phyloP scores from a whole-genome alignment of 768 basidiomycete species.

The Boletus vinaceobasis region DNA sequence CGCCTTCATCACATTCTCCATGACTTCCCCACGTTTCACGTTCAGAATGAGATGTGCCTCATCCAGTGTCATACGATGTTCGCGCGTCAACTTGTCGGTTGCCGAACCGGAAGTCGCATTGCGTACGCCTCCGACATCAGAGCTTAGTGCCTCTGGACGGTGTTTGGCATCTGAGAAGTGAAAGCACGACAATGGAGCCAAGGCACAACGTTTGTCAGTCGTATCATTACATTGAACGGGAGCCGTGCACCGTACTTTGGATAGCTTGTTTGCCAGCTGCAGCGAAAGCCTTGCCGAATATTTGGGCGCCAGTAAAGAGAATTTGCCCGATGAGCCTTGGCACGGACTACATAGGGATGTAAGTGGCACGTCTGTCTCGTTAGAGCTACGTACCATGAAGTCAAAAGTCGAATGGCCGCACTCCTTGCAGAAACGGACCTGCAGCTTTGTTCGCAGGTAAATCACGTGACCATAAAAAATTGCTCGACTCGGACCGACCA shows the following conservation, averaged over 20 bases:
- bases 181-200: background rate
- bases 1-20: slow-evolving; percentile 75
- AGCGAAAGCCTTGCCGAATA: slow-evolving; percentile 86
- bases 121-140: slow-evolving; percentile 70
- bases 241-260: slow-evolving; percentile 63
- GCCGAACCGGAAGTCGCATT: slow-evolving; percentile 70
- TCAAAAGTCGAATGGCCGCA: slow-evolving; percentile 1
- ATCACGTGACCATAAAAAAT: slow-evolving; percentile 24
- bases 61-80: slow-evolving; percentile 90
- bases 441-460: background rate
- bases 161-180: slow-evolving; percentile 73
- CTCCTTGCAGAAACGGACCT: background rate
- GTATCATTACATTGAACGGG: background rate
- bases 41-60: slow-evolving; percentile 95
- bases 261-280: slow-evolving; percentile 91
- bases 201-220: background rate
- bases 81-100: slow-evolving; percentile 78
- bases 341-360: slow-evolving; percentile 54
- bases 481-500: background rate
- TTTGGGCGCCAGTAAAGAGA: slow-evolving; percentile 68
- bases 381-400: slow-evolving; percentile 19
- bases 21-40: slow-evolving; percentile 64
- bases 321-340: slow-evolving; percentile 80
- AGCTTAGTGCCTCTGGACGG: slow-evolving; percentile 65
- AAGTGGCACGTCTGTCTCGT: background rate